Percentiles rank a stretch among this genome's conserved stretches.
phyloP scores from a whole-genome alignment of 306 rosid genomes.

The Carpinus viminea region DNA sequence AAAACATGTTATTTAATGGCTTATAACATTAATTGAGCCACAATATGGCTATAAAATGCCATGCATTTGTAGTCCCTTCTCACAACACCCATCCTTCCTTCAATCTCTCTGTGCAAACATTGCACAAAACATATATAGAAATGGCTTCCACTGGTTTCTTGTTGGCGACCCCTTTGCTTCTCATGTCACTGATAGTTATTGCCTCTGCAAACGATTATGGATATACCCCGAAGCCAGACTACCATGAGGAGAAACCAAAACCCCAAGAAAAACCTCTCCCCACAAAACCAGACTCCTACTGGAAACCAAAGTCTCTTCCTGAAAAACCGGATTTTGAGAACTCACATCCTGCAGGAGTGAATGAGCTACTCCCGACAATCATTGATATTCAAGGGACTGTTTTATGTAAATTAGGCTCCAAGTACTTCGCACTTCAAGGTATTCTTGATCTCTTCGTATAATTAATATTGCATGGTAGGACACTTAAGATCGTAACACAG shows the following conservation, averaged over 20 bases:
- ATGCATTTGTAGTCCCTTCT: neutral
- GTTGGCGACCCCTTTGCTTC: constrained; percentile 15
- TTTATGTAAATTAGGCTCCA: constrained; percentile 31
- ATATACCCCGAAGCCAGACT: neutral
- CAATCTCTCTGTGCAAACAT: neutral
- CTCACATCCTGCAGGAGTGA: neutral
- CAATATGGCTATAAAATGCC: neutral
- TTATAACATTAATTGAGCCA: neutral
- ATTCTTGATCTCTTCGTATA: too few relatives aligned
- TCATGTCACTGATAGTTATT: constrained; percentile 11
- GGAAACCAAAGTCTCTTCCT: neutral
- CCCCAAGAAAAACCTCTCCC: neutral
- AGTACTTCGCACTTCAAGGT: too few relatives aligned
- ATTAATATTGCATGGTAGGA: too few relatives aligned
- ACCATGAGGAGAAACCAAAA: neutral
- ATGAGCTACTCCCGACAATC: constrained; percentile 6
- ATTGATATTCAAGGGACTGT: constrained; percentile 7
- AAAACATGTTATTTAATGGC: neutral
- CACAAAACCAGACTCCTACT: neutral
- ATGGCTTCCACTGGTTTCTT: constrained; percentile 14
- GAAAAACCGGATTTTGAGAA: neutral
- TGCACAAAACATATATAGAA: neutral
- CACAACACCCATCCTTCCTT: neutral
- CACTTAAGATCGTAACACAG: too few relatives aligned
- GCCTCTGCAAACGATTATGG: neutral